A percentile compares a stretch with the other conserved stretches of the same genome.
phyloP scores from a whole-genome alignment of 768 basidiomycete species.

The Sarcodon sp. region DNA sequence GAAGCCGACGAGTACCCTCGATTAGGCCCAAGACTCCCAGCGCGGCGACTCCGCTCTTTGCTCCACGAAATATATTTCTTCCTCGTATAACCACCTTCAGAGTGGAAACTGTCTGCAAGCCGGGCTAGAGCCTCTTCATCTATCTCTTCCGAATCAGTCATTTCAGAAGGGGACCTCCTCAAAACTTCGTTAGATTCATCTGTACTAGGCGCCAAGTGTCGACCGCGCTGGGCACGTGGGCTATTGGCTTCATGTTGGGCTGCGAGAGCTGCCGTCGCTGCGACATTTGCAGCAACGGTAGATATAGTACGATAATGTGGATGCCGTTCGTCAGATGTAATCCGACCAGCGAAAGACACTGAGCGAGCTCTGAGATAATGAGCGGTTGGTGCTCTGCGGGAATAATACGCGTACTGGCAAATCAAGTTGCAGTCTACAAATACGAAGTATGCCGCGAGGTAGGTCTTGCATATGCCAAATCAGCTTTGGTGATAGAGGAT shows the following conservation, averaged over 20 bases:
- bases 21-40: constrained; percentile 30
- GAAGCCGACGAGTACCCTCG: constrained; percentile 10
- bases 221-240: constrained; percentile 8
- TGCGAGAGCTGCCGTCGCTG: constrained; percentile 56
- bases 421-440: constrained; percentile 68
- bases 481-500: background rate
- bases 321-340: constrained; percentile 37
- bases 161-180: constrained; percentile 7
- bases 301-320: constrained; percentile 62
- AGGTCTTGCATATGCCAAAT: constrained; percentile 38
- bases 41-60: constrained; percentile 30
- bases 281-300: constrained; percentile 58
- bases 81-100: constrained; percentile 42
- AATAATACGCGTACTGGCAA: constrained; percentile 74
- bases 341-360: constrained; percentile 22
- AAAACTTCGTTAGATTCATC: background rate
- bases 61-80: constrained; percentile 60
- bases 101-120: constrained; percentile 67
- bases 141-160: constrained; percentile 24
- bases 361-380: constrained; percentile 25
- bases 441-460: constrained; percentile 87
- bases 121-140: constrained; percentile 41
- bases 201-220: constrained; percentile 12
- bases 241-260: constrained; percentile 39
- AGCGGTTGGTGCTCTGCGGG: constrained; percentile 19